phyloP scores from a whole-genome alignment of 2,329 filamentous ascomycete genomes.

The Colletotrichum cuscutae region DNA sequence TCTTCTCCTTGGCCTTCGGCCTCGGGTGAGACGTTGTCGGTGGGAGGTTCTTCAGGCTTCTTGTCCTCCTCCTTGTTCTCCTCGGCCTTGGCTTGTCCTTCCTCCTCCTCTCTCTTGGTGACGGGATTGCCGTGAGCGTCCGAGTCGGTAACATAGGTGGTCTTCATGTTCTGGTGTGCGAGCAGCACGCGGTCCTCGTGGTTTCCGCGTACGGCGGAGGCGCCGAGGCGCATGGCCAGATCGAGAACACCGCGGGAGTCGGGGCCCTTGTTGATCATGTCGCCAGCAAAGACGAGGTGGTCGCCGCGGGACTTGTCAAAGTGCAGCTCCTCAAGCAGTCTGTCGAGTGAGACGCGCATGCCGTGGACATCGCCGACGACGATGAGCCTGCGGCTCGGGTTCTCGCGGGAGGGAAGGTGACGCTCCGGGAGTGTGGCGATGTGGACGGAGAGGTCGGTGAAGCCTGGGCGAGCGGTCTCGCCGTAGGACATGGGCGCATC shows the following conservation, averaged over 20 bases:
- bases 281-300: slow-evolving; percentile 80
- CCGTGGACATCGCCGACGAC: slow-evolving; percentile 95
- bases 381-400: slow-evolving; percentile 70
- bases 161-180: slow-evolving; percentile 58
- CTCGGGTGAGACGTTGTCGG: slow-evolving; percentile 39
- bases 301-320: slow-evolving; percentile 69
- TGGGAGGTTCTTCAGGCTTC: slow-evolving; percentile 36
- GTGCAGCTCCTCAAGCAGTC: slow-evolving; percentile 73
- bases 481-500: slow-evolving; percentile 53
- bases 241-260: slow-evolving; percentile 83
- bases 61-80: neutral
- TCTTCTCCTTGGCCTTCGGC: slow-evolving; percentile 28
- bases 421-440: slow-evolving; percentile 41
- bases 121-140: slow-evolving; percentile 36
- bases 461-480: slow-evolving; percentile 49
- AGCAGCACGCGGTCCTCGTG: slow-evolving; percentile 90
- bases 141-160: slow-evolving; percentile 43
- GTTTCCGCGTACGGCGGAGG: slow-evolving; percentile 89
- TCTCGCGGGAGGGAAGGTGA: slow-evolving; percentile 45
- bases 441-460: slow-evolving; percentile 42
- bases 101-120: slow-evolving; percentile 41
- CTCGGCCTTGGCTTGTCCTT: neutral
- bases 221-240: slow-evolving; percentile 76
- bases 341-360: slow-evolving; percentile 74
- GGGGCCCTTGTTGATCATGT: slow-evolving; percentile 88